A percentile compares a stretch with the other conserved stretches of the same genome.
Conservation (phyloP, 805 yeast genomes). For the Blastobotrys chiropterorum region DNA sequence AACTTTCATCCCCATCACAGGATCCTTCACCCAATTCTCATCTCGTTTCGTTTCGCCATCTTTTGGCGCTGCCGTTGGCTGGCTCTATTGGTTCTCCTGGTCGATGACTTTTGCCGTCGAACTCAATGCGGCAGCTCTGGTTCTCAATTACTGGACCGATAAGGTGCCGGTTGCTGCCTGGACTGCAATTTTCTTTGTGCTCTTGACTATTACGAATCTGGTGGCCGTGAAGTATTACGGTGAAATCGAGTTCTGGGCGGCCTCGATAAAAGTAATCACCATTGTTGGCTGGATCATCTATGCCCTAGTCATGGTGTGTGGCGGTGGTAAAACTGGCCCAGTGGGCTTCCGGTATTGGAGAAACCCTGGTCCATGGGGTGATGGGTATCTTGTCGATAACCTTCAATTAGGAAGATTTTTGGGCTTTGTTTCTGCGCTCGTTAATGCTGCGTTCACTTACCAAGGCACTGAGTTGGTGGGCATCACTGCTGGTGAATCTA, state of each 20-base stretch:
- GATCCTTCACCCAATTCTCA: constrained; percentile 70
- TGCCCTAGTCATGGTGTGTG: constrained; percentile 81
- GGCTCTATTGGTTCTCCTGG: constrained; percentile 73
- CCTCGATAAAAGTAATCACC: constrained; percentile 64
- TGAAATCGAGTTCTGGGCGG: constrained; percentile 74
- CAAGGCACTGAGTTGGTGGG: constrained; percentile 85
- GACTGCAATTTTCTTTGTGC: constrained; percentile 54
- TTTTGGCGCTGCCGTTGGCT: constrained; percentile 66
- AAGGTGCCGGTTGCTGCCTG: constrained; percentile 70
- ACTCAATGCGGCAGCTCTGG: constrained; percentile 71
- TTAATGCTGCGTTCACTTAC: constrained; percentile 69
- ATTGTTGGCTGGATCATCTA: constrained; percentile 71
- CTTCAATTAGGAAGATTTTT: constrained; percentile 61
- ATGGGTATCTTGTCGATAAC: constrained; percentile 40
- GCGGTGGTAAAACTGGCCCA: constrained; percentile 65
- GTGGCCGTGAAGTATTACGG: constrained; percentile 75
- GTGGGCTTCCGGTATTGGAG: constrained; percentile 55
- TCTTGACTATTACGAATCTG: constrained; percentile 59
- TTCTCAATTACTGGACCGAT: constrained; percentile 75
- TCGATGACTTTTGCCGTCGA: constrained; percentile 79
- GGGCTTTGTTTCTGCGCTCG: constrained; percentile 64
- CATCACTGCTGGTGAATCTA: constrained; percentile 79
- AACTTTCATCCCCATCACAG: constrained; percentile 64
- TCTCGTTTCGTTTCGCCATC: constrained; percentile 74
- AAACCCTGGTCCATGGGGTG: constrained; percentile 48